Evolutionary conservation across 148 eudicot species (phyloP), one percentile per base, ranked within the genome.

Genomic region (Nyssa sinensis): DNA sequence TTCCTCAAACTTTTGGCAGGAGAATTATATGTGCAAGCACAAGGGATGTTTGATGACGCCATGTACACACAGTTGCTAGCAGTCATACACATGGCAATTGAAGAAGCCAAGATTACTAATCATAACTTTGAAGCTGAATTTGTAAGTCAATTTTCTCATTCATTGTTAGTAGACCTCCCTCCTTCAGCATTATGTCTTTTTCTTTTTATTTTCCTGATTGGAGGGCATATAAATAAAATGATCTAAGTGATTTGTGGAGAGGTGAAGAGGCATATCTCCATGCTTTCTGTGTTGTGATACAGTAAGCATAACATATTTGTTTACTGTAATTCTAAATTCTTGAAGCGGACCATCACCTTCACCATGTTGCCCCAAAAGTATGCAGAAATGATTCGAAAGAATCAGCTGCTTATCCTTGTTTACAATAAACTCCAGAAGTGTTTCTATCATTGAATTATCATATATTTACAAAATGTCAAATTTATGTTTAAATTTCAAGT

Each of bases 1-100:
- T 19, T 55, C 39, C 51, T 77, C 41, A 51, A 39, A 58, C 10
- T 72, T 77, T 58, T 72, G 31, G 63, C 85, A 95, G 99, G 99
- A 80, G 99, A 95, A 69, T 70, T 95, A 77, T 92, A 89, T 84
- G 80, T 80, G 39, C 96, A 92, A 77, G 93, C 99, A 67, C 91
- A 88, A 80, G 81, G 76, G 74, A 85, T 90, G 96, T 95, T 92
- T 75, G 94, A 89, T 33, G 37, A 62, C 75, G 89, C 78, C 84
- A 95, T 93, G 99, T 95, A 95, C 80, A 82, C 77, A 47, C 79
- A 84, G 85, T 84, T 95, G 81, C 83, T 92, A 24, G 84, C 84
- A 66, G 81, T 87, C 13, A 68, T 92, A 67, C 84, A 92, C 84
- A 79, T 79, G 14, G 82, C 87, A 68, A 79, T 92, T 76, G 83